A percentile compares a stretch with the other conserved stretches of the same genome.
Evolutionary conservation across 768 basidiomycete species (phyloP).

Genomic region (Hygrophorus russula): DNA sequence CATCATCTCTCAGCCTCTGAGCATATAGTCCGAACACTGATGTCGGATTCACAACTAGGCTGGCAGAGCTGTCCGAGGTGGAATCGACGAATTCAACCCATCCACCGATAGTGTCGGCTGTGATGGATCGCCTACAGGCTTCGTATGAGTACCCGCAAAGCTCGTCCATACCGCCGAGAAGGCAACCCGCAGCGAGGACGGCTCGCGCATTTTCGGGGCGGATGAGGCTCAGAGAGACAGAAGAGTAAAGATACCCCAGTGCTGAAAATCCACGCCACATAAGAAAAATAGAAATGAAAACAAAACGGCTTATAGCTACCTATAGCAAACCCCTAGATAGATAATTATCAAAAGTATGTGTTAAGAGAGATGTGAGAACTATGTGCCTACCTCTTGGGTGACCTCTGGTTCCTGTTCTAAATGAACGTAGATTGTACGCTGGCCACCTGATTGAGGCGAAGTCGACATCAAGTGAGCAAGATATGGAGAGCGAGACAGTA

Average conservation of each 20-base stretch:
- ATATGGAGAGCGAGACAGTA: constrained; percentile 80
- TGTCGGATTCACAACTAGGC: constrained; percentile 37
- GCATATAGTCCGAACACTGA: constrained; percentile 72
- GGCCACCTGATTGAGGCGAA: constrained; percentile 53
- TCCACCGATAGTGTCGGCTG: constrained; percentile 56
- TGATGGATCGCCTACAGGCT: constrained; percentile 65
- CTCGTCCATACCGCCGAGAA: constrained; percentile 83
- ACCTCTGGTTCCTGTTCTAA: constrained; percentile 74
- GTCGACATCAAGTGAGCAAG: constrained; percentile 84
- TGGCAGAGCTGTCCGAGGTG: constrained; percentile 40
- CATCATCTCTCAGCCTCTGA: constrained; percentile 63
- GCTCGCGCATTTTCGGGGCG: constrained; percentile 73
- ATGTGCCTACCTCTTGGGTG: constrained; percentile 61
- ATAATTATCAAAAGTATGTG: constrained; percentile 5
- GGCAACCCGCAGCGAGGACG: constrained; percentile 74
- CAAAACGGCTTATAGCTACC: constrained; percentile 26
- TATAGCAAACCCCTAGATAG: constrained; percentile 59
- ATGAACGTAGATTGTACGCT: constrained; percentile 62
- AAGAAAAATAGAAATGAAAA: constrained; percentile 10
- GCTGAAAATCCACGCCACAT: constrained; percentile 28
- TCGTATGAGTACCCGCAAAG: constrained; percentile 72
- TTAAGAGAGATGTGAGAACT: constrained; percentile 1
- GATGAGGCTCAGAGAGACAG: constrained; percentile 55
- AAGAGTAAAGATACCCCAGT: constrained; percentile 73
- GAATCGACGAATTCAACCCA: constrained; percentile 73